A percentile compares a stretch with the other conserved stretches of the same genome.
Evolutionary conservation across 2,329 filamentous ascomycete species (phyloP).

Genomic region (Scopulariopsis brevicaulis): DNA sequence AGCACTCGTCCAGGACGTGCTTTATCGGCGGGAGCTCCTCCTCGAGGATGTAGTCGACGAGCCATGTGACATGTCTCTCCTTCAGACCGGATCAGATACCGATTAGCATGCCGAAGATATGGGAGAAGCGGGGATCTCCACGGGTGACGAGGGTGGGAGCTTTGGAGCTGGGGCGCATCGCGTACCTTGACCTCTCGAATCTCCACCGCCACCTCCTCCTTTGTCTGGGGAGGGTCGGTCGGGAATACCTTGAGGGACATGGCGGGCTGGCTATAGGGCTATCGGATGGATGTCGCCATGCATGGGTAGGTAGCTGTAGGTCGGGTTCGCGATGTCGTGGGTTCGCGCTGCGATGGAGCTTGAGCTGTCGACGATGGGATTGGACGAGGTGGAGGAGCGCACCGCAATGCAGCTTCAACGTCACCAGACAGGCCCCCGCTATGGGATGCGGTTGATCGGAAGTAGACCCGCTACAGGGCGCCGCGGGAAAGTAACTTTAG

Average conservation of each 20-base stretch:
- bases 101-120: not conserved
- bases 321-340: not conserved
- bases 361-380: not conserved
- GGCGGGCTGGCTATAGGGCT: not conserved
- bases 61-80: constrained; percentile 43
- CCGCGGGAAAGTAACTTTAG: no score
- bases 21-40: constrained; percentile 35
- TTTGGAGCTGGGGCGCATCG: not conserved
- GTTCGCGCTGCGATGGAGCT: not conserved
- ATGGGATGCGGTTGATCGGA: no score
- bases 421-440: not conserved
- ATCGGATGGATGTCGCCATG: not conserved
- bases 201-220: constrained; percentile 11
- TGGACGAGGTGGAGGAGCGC: not conserved
- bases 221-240: constrained; percentile 6
- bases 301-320: constrained; percentile 11
- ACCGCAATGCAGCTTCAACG: not conserved
- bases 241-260: constrained; percentile 2
- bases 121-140: not conserved
- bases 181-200: constrained; percentile 10
- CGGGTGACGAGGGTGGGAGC: not conserved
- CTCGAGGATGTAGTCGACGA: constrained; percentile 32
- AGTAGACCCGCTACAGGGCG: no score
- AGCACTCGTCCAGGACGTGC: constrained; percentile 75
- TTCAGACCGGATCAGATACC: constrained; percentile 13